Base-by-base conservation (phyloP, 768 basidiomycete species). In the Amanita inopinata region DNA sequence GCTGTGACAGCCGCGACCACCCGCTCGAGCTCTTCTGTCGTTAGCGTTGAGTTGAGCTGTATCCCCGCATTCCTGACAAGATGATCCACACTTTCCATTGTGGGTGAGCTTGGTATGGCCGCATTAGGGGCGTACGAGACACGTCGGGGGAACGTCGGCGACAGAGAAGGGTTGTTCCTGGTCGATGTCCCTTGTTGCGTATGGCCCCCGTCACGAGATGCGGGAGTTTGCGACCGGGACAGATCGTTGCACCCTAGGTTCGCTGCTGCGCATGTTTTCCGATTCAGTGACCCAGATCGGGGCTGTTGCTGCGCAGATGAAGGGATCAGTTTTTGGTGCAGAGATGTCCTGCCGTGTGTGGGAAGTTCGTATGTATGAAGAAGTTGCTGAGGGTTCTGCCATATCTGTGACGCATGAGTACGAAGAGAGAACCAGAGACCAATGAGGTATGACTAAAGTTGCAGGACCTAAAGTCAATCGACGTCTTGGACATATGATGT, bases 371-470 rank as follows among this genome's bases (percentile, higher is more conserved):
- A 61, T 2, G 75, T 65, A 27, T 88, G 78, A 40, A 91, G 61
- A 2, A 92, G 69, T 36, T 80, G 83, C 47, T 85, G 91, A 2
- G 93, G 93, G 57, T 98, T 97, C 58, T 98, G 92, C 96, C 96
- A 99, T 52, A 99, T 99, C 58, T 98, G 96, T 10, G 85, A 81
- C 5, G 96, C 96, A 57, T 99, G 96, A 1, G 96, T 99, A 35
- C 90, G 83, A 12, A 99, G 78, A 28, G 96, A 97, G 68, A 99
- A 99, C 96, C 96, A 98, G 0, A 98, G 70, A 25, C 96, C 96
- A 46, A 98, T 77, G 34, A 97, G 75, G 61, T 99, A 99, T 1
- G 96, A 97, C 92, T 97, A 33, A 15, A 11, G 24, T 14, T 33
- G 12, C 25, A 32, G 33, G 28, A 53, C 31, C 55, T 47, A 25